Percentiles rank a stretch among this genome's conserved stretches.
These are phyloP conservation scores for Drechslerella coelobrocha DNA, from an alignment of 2,329 filamentous ascomycete species.

Conservation along the genomic window DNA sequence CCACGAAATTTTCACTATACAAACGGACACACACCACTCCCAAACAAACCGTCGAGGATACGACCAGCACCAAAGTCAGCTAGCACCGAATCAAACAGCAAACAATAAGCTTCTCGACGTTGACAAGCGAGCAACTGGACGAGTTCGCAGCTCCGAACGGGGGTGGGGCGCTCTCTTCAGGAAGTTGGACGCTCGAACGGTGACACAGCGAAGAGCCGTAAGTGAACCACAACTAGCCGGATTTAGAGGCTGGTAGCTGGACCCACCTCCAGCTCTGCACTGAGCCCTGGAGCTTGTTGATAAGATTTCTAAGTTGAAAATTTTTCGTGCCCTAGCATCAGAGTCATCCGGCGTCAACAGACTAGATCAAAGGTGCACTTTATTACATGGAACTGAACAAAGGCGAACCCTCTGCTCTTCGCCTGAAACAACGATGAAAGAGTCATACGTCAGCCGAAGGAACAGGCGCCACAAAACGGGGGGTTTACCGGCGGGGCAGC, in stretches of 20 bases:
- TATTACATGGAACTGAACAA: background rate
- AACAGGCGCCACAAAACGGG: background rate
- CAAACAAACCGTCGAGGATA: background rate
- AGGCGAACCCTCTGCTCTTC: background rate
- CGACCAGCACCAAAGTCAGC: background rate
- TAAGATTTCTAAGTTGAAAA: constrained; percentile 44
- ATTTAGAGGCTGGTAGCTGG: constrained; percentile 12
- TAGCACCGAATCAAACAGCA: constrained; percentile 16
- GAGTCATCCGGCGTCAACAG: constrained; percentile 35
- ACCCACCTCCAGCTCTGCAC: background rate
- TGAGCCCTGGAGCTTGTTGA: constrained; percentile 5
- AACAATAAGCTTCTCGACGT: constrained; percentile 3
- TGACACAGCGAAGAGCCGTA: background rate
- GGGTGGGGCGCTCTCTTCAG: constrained; percentile 12
- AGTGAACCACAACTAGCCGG: constrained; percentile 23
- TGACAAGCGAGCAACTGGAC: constrained; percentile 15
- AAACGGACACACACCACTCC: background rate
- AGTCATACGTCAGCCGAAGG: background rate
- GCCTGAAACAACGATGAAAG: background rate
- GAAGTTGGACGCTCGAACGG: constrained; percentile 23
- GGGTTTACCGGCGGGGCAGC: background rate
- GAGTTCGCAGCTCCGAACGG: background rate
- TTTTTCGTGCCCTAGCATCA: constrained; percentile 32
- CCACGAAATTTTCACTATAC: background rate
- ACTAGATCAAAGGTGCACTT: constrained; percentile 2